phyloP scores from a whole-genome alignment of 1,139 yeast genomes.

The Kluyveromyces sp. region DNA sequence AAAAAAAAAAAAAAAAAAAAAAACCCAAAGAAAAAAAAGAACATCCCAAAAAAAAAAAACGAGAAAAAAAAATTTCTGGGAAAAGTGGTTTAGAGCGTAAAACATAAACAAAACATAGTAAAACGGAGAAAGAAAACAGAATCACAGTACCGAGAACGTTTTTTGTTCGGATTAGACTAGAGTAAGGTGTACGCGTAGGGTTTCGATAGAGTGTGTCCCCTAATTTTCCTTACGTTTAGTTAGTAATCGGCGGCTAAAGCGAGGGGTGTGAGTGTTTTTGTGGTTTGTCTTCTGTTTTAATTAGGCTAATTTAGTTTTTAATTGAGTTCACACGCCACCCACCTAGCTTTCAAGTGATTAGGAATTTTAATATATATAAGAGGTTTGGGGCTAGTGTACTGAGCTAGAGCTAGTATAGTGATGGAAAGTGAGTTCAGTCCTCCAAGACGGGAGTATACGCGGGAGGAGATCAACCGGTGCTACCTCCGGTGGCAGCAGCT shows the following conservation, averaged over 20 bases:
- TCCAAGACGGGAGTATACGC: slow-evolving; percentile 28
- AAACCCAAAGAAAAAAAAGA: not conserved
- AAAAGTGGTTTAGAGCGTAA: not conserved
- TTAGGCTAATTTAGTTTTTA: not conserved
- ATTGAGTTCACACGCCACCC: not conserved
- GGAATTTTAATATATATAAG: not conserved
- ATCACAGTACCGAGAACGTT: not conserved
- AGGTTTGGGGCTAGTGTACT: not conserved
- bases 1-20: no score
- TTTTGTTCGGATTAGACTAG: no score
- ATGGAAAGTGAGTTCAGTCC: slow-evolving; percentile 22
- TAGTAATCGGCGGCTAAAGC: not conserved
- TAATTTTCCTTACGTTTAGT: no score
- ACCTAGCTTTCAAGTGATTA: not conserved
- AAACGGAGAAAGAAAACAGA: not conserved
- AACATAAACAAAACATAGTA: not conserved
- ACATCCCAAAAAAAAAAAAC: not conserved
- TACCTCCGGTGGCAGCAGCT: slow-evolving; percentile 53
- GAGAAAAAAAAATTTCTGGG: not conserved
- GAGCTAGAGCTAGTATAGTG: not conserved
- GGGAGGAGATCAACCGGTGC: slow-evolving; percentile 31
- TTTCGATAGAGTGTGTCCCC: no score
- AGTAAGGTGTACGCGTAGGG: no score
- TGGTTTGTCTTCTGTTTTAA: not conserved
- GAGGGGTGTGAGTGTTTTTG: not conserved